phyloP scores from a whole-genome alignment of 371 early-diverging fungal genomes.

The Chytridium lagenaria region DNA sequence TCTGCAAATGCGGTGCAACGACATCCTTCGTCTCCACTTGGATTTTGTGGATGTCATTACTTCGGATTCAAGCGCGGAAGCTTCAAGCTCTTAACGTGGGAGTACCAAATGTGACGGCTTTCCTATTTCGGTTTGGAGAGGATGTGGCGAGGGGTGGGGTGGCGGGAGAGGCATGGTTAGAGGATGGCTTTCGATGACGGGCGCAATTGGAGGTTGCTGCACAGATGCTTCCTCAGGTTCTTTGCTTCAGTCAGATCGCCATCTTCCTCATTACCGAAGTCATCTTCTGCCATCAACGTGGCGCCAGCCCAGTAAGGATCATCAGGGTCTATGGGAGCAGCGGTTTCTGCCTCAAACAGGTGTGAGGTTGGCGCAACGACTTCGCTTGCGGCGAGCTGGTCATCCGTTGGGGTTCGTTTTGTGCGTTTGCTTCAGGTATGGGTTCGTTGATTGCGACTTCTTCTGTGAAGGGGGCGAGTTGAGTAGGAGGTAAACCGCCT shows the following conservation, averaged over 20 bases:
- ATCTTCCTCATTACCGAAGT: neutral
- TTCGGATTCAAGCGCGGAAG: neutral
- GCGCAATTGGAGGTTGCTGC: no score
- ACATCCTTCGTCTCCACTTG: no score
- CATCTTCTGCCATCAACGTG: neutral
- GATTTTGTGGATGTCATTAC: no score
- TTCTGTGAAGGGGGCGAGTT: no score
- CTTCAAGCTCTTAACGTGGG: neutral
- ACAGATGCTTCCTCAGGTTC: no score
- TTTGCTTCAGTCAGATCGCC: neutral
- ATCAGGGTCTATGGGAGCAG: neutral
- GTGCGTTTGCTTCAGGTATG: no score
- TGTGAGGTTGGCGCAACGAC: neutral
- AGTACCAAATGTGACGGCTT: neutral
- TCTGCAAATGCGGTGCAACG: no score
- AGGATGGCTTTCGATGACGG: no score
- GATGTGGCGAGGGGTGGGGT: neutral
- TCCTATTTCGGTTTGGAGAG: neutral
- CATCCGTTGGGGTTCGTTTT: no score
- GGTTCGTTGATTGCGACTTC: no score
- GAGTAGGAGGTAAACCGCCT: no score
- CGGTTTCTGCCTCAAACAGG: neutral
- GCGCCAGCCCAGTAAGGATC: slow-evolving; percentile 3
- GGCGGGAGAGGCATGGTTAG: no score
- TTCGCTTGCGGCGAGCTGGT: neutral